These are phyloP conservation scores for Trapa incisa DNA, from an alignment of 345 rosid genomes.

Conservation along the genomic window DNA sequence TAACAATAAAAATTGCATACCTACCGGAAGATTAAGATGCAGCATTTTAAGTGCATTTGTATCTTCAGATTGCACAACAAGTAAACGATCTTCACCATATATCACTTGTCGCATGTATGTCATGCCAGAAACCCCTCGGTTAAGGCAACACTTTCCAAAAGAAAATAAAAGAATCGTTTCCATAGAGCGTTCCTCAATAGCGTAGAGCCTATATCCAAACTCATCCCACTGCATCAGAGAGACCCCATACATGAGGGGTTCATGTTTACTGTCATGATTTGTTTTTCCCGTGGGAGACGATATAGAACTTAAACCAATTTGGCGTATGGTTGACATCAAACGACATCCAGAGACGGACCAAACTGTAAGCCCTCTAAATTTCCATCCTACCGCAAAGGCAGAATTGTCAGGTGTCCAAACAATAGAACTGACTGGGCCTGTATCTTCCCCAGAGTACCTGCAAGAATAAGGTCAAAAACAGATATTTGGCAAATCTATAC, in stretches of 20 bases:
- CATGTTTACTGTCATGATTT: constrained; percentile 66
- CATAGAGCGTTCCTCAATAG: constrained; percentile 69
- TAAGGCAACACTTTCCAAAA: constrained; percentile 90
- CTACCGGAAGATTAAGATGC: constrained; percentile 93
- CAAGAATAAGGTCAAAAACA: constrained; percentile 11
- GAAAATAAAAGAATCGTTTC: constrained; percentile 89
- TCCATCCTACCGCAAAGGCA: constrained; percentile 99
- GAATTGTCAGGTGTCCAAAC: constrained; percentile 98
- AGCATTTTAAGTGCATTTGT: constrained; percentile 76
- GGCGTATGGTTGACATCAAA: constrained; percentile 94
- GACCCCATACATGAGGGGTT: constrained; percentile 83
- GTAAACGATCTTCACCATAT: constrained; percentile 91
- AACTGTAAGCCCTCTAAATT: constrained; percentile 83
- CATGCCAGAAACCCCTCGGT: constrained; percentile 89
- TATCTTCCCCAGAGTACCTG: constrained; percentile 86
- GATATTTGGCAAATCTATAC: not conserved
- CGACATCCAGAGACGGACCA: constrained; percentile 99
- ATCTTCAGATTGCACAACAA: constrained; percentile 95
- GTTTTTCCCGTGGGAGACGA: constrained; percentile 68
- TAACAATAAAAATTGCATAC: constrained; percentile 13
- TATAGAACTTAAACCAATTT: constrained; percentile 69
- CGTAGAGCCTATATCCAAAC: constrained; percentile 80
- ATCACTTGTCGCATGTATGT: constrained; percentile 86
- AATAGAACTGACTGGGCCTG: constrained; percentile 86
- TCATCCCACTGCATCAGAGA: constrained; percentile 94